Percentiles rank a stretch among this genome's conserved stretches.
phyloP scores from a whole-genome alignment of 2,329 filamentous ascomycete species.

The Amauroascus verrucosus region DNA sequence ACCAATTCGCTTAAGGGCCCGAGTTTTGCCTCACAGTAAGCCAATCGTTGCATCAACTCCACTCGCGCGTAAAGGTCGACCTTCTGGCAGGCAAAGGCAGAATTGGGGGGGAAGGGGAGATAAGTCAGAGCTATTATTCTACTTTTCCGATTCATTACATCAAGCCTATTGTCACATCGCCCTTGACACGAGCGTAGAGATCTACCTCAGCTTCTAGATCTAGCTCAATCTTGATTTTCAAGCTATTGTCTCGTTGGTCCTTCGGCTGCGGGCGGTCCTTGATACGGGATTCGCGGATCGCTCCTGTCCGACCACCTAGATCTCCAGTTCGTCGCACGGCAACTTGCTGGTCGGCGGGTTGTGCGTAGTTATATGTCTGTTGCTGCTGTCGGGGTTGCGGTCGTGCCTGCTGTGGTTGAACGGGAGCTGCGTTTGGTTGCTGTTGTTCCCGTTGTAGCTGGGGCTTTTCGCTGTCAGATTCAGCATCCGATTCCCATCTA shows the following conservation, averaged over 20 bases:
- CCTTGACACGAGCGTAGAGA: slow-evolving; percentile 10
- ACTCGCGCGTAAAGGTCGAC: slow-evolving; percentile 3
- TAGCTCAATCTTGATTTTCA: slow-evolving; percentile 37
- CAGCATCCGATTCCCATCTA: slow-evolving; percentile 1
- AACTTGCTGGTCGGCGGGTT: not conserved
- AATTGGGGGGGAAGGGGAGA: not conserved
- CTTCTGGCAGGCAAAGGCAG: not conserved
- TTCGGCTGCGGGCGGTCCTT: slow-evolving; percentile 29
- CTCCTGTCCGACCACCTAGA: not conserved
- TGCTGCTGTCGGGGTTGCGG: not conserved
- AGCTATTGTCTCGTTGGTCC: slow-evolving; percentile 29
- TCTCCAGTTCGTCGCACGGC: not conserved
- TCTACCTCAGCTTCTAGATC: slow-evolving; percentile 21
- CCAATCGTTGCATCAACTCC: slow-evolving; percentile 7
- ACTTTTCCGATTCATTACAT: slow-evolving; percentile 1
- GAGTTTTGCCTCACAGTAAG: slow-evolving; percentile 1
- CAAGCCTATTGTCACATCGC: slow-evolving; percentile 9
- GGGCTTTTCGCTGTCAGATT: slow-evolving; percentile 1
- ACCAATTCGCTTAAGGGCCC: no score
- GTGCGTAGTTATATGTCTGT: not conserved
- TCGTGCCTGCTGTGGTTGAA: not conserved
- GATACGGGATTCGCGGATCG: slow-evolving; percentile 27
- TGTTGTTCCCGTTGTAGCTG: slow-evolving; percentile 2
- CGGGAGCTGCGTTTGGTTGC: not conserved
- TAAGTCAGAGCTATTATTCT: not conserved